Evolutionary conservation across 176 grass and related monocot species (phyloP).

Genomic region (Poa pratensis): DNA sequence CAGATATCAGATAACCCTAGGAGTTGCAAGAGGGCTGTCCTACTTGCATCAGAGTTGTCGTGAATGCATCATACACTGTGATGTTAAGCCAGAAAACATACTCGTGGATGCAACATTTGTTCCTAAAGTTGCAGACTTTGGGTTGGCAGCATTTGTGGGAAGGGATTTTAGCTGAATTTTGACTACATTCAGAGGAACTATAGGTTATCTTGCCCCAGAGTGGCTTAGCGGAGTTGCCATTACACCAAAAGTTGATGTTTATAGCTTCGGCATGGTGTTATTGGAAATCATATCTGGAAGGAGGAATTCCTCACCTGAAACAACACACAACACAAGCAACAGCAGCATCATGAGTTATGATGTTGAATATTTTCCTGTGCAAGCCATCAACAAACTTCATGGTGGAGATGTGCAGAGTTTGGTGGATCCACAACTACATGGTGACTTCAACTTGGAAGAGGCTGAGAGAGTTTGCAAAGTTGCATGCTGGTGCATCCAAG

Average conservation of each 20-base stretch:
- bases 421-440: neutral
- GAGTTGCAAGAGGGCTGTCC: neutral
- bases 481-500: neutral
- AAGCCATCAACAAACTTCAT: no score
- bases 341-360: neutral
- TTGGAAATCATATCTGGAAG: neutral
- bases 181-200: neutral
- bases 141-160: conserved; percentile 35
- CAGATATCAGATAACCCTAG: conserved; percentile 1
- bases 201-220: neutral
- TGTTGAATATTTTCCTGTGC: neutral
- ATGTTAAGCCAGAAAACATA: conserved; percentile 61
- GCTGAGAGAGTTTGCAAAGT: neutral
- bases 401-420: no score
- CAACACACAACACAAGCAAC: neutral
- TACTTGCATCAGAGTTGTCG: neutral
- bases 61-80: conserved; percentile 48
- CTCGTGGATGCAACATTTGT: conserved; percentile 37
- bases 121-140: conserved; percentile 71
- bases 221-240: neutral
- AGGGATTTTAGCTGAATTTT: neutral
- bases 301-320: neutral
- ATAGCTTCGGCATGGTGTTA: neutral
- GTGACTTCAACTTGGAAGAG: neutral
- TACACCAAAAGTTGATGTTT: neutral